Evolutionary conservation across 116 monocot genomes (phyloP), one percentile per base, ranked within the genome.

Genomic region (Dioscorea cayenensis): DNA sequence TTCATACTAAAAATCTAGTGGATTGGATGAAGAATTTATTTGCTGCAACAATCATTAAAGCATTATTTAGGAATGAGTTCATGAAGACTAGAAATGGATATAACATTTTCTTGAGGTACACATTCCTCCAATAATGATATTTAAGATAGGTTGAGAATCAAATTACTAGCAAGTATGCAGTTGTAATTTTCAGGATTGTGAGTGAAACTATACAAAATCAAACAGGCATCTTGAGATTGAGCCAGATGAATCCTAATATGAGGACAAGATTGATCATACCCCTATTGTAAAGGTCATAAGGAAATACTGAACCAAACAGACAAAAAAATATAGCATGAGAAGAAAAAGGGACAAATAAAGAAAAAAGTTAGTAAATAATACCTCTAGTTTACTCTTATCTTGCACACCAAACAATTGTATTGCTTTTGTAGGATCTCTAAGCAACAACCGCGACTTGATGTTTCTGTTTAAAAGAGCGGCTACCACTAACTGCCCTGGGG

Each of bases 401-500:
- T 90, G 92, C 48, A 28, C 23, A 28, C 96, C 92, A 75, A 96
- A 96, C 60, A 92, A 83, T 14, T 75, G 78, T 64, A 29, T 28
- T 61, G 84, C 92, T 70, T 92, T 96, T 29, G 37, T 32, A 49
- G 90, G 90, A 76, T 96, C 96, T 70, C 96, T 83, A 7, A 92
- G 77, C 51, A 96, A 66, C 50, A 96, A 79, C 2, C 81, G 75
- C 69, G 80, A 66, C 77, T 82, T 90, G 29, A 92, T 84, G 51
- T 86, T 86, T 78, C 96, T 73, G 60, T 70, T 84, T 20, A 96
- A 74, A n/a, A 96, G 70, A 25, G 90, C 90, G 59, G 88, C 94
- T 12, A 94, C 94, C 59, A 94, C 73, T 49, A 94, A 65, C 82
- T 94, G 94, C 65, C 94, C 94, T 94, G 88, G 52, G 88, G 80